Base-by-base conservation (phyloP, 2,329 filamentous ascomycete genomes). In the Neodidymelliopsis sp. region DNA sequence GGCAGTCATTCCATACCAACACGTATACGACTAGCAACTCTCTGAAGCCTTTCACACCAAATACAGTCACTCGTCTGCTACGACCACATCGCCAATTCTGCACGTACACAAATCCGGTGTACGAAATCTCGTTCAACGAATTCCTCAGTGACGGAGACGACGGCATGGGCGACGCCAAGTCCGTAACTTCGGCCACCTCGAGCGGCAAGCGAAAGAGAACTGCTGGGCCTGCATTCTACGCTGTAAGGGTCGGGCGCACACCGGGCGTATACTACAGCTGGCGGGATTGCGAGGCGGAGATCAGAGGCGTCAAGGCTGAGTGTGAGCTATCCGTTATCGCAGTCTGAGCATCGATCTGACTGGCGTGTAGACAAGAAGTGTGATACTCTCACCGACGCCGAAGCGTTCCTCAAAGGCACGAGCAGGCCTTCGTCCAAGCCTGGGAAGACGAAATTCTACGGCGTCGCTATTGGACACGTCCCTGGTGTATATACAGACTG, bases 341-440 rank as follows among this genome's bases (percentile, higher is more conserved):
- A 4, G 7, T 2, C 8, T 22, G 13, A 7, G 11, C 4, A 19
- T 6, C 22, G 13, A 4, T 23, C 43, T 59, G 42, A 62, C 25
- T 4, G 7, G 4, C 13, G 19, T 30, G 19, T 53, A 94, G 90
- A 89, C 78, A 93, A 94, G 75, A 90, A 88, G 1, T 97, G 96
- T 67, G 75, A 80, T 8, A 84, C 82, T 0, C 77, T 81, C 49
- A 81, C 86, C 54, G 91, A 96, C 51, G 93, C 93, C n/a, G 82
- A 89, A 63, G 84, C 84, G 2, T 97, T 90, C 67, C 79, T 90
- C 19, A 89, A 89, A 35, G 81, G 80, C 57, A 80, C 81, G 47
- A 71, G 71, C 6, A 69, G 67, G 3, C 59, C 66, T 11, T 72
- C 72, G 2, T 62, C 72, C 2, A 70, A 68, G 13, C 70, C 76